Conservation (phyloP, 108 stramenopile genomes). For the Conticribra guillardii region DNA sequence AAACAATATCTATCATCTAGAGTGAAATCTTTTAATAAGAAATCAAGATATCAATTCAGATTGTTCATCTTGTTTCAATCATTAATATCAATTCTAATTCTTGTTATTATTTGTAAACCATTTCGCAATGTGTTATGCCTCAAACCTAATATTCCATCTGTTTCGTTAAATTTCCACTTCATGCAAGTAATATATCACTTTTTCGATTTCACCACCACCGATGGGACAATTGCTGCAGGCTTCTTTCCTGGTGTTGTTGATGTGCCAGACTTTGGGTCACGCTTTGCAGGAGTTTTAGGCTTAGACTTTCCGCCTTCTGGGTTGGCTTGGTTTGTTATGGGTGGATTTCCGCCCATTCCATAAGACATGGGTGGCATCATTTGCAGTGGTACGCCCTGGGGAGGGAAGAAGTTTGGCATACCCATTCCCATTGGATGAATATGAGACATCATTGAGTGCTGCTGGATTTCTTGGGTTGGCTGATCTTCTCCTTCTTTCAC, state of each 20-base stretch:
- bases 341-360: slow-evolving; percentile 25
- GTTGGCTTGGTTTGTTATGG: slow-evolving; percentile 14
- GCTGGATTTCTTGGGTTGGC: slow-evolving; percentile 21
- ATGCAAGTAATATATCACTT: too few species aligned
- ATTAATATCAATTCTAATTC: too few species aligned
- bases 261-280: background rate
- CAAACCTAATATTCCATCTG: too few species aligned
- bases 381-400: too few species aligned
- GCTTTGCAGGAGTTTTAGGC: background rate
- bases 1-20: too few species aligned
- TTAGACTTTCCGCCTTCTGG: slow-evolving; percentile 3
- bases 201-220: slow-evolving; percentile 38
- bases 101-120: too few species aligned
- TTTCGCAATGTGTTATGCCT: too few species aligned
- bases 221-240: slow-evolving; percentile 26
- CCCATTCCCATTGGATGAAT: slow-evolving; percentile 27
- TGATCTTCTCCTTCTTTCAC: slow-evolving; percentile 75
- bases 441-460: slow-evolving; percentile 8
- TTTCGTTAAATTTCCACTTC: too few species aligned
- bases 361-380: slow-evolving; percentile 30
- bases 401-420: slow-evolving; percentile 15
- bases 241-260: slow-evolving; percentile 27
- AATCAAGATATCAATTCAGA: too few species aligned
- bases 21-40: too few species aligned
- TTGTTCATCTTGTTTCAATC: too few species aligned